Evolutionary conservation across 2,329 filamentous ascomycete genomes (phyloP), one percentile per base, ranked within the genome.

Genomic region (Mycogone perniciosa): DNA sequence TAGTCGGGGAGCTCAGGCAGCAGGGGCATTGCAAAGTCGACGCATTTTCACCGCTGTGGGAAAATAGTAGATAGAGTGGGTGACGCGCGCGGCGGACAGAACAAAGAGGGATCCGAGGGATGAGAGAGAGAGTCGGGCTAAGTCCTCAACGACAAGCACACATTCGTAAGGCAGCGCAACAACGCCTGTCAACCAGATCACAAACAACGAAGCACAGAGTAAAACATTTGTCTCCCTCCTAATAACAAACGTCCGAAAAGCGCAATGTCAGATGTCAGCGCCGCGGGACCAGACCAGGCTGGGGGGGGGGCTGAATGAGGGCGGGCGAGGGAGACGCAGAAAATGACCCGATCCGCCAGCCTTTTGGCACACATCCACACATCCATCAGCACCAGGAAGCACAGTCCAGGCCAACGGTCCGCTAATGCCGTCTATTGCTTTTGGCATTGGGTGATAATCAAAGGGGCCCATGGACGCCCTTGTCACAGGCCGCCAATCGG

Each of bases 361-460:
- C 9, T 37, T 9, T 9, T 37, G 34, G 34, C 34, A 37, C 40
- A 42, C 34, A 52, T 41, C 31, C 41, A 31, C 34, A 34, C 20
- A 9, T 31, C 44, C n/a, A 46, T 11, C 49, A 7, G 39, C 33
- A 38, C 34, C 33, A 43, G 44, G 13, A 27, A 35, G 11, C 20
- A 41, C 11, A 34, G 29, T 7, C 48, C 13, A 29, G 29, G 49
- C 39, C 43, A 42, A 11, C 31, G 48, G 42, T 39, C 43, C 46
- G 35, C 46, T 30, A 38, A 10, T 40, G 46, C 31, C 13, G 46
- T 41, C 40, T 40, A 35, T 29, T 41, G 41, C 37, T 35, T 33
- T 46, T 51, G 43, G 31, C 38, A 51, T 38, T 45, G 51, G 46
- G 40, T 38, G 41, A 46, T n/a, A 53, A 50, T 53, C 47, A 50